Conservation (phyloP, 352 stramenopile species). For the Pythium aristosporum region DNA sequence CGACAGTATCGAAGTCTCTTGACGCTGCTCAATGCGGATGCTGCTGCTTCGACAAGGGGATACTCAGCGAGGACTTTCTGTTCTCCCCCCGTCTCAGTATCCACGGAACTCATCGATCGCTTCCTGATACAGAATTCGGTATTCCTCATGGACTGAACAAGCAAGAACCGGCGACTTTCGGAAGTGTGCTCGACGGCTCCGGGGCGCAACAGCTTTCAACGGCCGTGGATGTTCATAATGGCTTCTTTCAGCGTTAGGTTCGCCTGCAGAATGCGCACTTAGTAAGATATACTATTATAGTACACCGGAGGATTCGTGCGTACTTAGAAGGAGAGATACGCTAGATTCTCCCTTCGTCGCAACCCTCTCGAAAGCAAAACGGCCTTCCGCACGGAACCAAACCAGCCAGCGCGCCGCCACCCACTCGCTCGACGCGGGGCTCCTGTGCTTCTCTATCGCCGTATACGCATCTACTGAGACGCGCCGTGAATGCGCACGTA, state of each 20-base stretch:
- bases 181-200: too few relatives aligned
- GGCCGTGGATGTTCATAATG: neutral
- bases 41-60: too few relatives aligned
- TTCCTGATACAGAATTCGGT: too few relatives aligned
- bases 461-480: neutral
- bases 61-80: too few relatives aligned
- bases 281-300: neutral
- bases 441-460: neutral
- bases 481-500: neutral
- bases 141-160: too few relatives aligned
- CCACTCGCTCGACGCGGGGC: neutral
- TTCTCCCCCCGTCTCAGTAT: too few relatives aligned
- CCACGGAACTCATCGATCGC: too few relatives aligned
- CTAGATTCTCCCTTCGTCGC: neutral
- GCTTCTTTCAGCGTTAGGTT: neutral
- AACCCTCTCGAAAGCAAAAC: constrained; percentile 7
- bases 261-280: neutral
- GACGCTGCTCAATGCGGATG: too few relatives aligned
- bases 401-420: neutral
- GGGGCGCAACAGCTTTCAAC: too few relatives aligned
- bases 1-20: too few relatives aligned
- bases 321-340: constrained; percentile 6
- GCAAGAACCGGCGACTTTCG: too few relatives aligned
- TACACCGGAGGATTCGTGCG: neutral
- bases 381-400: neutral